phyloP scores from a whole-genome alignment of 139 green algal genomes.

The Chlamydomonas sp. region DNA sequence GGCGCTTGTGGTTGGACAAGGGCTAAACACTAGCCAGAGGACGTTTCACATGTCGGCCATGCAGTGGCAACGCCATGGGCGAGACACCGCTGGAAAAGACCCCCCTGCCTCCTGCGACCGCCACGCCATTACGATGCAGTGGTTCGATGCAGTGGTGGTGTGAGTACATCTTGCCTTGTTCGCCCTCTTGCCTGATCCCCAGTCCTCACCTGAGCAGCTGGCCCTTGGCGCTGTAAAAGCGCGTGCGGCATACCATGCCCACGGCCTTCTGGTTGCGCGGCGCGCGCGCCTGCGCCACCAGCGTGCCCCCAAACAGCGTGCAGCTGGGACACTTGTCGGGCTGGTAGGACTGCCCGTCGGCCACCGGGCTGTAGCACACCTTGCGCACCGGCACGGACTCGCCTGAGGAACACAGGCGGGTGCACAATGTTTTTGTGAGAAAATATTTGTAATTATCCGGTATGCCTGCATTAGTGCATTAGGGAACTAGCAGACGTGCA shows the following conservation, averaged over 20 bases:
- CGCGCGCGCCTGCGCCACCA: constrained; percentile 67
- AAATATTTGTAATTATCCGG: too few relatives aligned
- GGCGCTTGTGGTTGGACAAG: not conserved
- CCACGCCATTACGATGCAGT: too few relatives aligned
- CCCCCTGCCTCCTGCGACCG: too few relatives aligned
- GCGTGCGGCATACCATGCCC: constrained; percentile 70
- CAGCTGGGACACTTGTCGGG: constrained; percentile 65
- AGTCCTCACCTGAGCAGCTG: constrained; percentile 65
- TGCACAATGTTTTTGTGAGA: too few relatives aligned
- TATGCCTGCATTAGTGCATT: too few relatives aligned
- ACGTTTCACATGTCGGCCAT: too few relatives aligned
- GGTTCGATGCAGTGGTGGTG: too few relatives aligned
- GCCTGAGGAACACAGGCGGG: constrained; percentile 22
- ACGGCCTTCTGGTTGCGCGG: constrained; percentile 39
- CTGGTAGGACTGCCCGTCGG: constrained; percentile 63
- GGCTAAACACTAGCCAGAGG: not conserved
- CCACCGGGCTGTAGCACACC: constrained; percentile 65
- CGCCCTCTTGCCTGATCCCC: not conserved
- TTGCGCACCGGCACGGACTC: constrained; percentile 79
- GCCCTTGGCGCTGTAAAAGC: constrained; percentile 78
- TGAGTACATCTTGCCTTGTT: not conserved
- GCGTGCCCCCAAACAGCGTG: constrained; percentile 76
- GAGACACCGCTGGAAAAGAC: too few relatives aligned
- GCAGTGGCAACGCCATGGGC: too few relatives aligned
- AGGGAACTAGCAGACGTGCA: too few relatives aligned